Evolutionary conservation across 345 rosid species (phyloP), one percentile per base, ranked within the genome.

Genomic region (Eutrema yunnanense): DNA sequence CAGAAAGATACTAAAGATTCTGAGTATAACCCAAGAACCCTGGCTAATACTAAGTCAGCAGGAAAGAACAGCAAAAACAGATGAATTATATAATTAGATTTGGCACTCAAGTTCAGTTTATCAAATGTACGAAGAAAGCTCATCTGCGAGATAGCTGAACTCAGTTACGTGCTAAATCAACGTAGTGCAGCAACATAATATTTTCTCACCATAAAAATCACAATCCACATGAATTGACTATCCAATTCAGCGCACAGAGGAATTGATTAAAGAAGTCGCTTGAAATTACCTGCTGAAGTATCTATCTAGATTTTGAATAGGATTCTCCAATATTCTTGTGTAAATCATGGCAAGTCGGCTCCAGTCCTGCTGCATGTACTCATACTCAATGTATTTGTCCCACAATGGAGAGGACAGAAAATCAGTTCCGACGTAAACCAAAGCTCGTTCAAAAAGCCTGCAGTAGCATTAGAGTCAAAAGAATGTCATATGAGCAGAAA

Each of bases 331-430:
- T 60, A 95, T 85, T 77, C 88, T 83, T 27, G 92, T 86, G 78
- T 95, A 95, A 54, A 95, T 90, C 80, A 77, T 62, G 65, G 94
- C 91, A 74, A 92, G 82, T 27, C 80, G 82, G 77, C 86, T 78
- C 99, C 98, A 95, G 60, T 90, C 87, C 72, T 85, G 89, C 75
- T 88, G 98, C 91, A 85, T 82, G 75, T 90, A 92, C 71, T 92
- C 99, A 48, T 88, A 92, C 82, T 92, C 99, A 26, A 95, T 87
- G 80, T 92, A 95, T 72, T 90, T 91, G 72, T 92, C 99, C 99
- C 99, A 95, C 26, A 95, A 82, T 6, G 94, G 84, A 73, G 59
- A 84, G 48, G 90, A 90, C 68, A 90, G 65, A 82, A 92, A 95
- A 82, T 92, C 96, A 74, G 97, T 81, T 79, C 97, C 99, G 72